Conservation (phyloP, 495 filamentous ascomycete genomes). For the Aspergillus sclerotioniger region DNA sequence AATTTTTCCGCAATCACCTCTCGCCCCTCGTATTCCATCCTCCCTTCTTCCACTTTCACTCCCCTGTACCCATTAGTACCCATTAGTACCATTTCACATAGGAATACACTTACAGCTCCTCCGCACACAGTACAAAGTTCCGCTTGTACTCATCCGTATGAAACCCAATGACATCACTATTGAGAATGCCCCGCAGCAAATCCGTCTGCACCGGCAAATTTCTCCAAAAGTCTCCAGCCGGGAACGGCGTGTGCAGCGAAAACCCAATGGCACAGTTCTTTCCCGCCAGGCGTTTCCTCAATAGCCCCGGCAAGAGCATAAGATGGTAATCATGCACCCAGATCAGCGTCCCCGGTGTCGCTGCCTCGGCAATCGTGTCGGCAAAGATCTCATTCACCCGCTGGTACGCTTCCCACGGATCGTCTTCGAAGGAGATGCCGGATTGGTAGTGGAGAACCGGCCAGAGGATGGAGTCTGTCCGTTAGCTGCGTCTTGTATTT, state of each 20-base stretch:
- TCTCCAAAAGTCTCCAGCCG: conserved; percentile 86
- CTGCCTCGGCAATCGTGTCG: conserved; percentile 66
- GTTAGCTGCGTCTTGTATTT: background rate
- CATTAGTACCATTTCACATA: no score
- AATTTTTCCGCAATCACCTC: conserved; percentile 77
- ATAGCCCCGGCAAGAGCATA: conserved; percentile 83
- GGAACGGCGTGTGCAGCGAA: conserved; percentile 94
- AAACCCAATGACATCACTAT: conserved; percentile 88
- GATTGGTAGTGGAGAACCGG: conserved; percentile 95
- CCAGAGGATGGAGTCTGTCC: conserved; percentile 86
- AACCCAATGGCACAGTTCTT: conserved; percentile 89
- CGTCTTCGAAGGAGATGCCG: conserved; percentile 84
- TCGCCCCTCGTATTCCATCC: conserved; percentile 73
- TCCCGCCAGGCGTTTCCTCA: conserved; percentile 69
- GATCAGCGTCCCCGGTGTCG: conserved; percentile 76
- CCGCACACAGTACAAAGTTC: conserved; percentile 84
- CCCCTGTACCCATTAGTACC: conserved; percentile 31
- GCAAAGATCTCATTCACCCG: conserved; percentile 87
- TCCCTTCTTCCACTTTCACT: conserved; percentile 50
- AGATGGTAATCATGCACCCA: conserved; percentile 98
- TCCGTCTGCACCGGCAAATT: conserved; percentile 85
- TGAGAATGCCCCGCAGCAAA: conserved; percentile 73
- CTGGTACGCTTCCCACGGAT: conserved; percentile 80
- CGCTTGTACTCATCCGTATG: conserved; percentile 93
- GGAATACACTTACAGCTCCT: conserved; percentile 76